These are phyloP conservation scores for Malassezia furfur DNA, from an alignment of 1,284 basidiomycete species.

Conservation along the genomic window DNA sequence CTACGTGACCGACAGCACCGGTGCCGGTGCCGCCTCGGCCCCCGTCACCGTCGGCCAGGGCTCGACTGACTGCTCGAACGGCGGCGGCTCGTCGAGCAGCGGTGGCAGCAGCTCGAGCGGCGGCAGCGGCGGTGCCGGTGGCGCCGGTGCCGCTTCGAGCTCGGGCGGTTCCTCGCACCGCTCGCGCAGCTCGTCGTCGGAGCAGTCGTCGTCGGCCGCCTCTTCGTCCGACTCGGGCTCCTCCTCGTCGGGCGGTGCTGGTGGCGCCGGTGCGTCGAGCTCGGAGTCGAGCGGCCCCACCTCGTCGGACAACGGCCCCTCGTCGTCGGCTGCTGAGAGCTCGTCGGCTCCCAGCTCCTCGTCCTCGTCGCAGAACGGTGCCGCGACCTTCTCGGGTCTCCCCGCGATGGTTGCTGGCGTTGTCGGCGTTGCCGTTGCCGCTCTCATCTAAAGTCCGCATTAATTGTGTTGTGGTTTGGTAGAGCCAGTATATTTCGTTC, in stretches of 20 bases:
- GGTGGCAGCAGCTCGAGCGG: background rate
- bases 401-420: slow-evolving; percentile 18
- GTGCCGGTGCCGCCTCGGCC: slow-evolving; percentile 1
- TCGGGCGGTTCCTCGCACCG: background rate
- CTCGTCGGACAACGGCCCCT: background rate
- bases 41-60: slow-evolving; percentile 5
- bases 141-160: slow-evolving; percentile 2
- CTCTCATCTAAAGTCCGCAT: slow-evolving; percentile 13
- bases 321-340: background rate
- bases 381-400: slow-evolving; percentile 13
- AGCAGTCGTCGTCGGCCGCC: background rate
- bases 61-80: background rate
- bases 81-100: background rate
- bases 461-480: slow-evolving; percentile 1
- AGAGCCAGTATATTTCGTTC: slow-evolving; percentile 3
- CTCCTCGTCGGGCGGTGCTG: slow-evolving; percentile 5
- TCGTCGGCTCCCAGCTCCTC: background rate
- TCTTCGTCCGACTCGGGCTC: slow-evolving; percentile 3
- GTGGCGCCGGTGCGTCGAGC: slow-evolving; percentile 4
- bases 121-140: slow-evolving; percentile 2
- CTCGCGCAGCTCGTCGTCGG: background rate
- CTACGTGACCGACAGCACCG: slow-evolving; percentile 18
- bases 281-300: background rate
- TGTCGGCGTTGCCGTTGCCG: slow-evolving; percentile 16
- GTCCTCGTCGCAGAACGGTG: slow-evolving; percentile 1